phyloP scores from a whole-genome alignment of 495 filamentous ascomycete species.

The Tuber brumale region DNA sequence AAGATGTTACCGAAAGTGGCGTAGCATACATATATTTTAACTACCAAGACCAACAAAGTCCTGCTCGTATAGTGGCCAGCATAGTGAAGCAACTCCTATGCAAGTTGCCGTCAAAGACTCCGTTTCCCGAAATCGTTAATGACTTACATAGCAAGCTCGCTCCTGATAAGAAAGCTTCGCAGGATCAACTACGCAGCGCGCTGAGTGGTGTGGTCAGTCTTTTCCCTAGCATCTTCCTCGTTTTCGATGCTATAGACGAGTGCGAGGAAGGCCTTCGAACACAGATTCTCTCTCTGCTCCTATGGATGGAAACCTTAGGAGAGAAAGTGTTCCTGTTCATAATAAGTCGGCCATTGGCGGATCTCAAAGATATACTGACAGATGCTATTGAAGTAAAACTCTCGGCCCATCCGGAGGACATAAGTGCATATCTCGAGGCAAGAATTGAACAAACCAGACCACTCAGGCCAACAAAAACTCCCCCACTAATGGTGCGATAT shows the following conservation, averaged over 20 bases:
- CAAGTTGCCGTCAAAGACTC: background rate
- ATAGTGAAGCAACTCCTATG: conserved; percentile 17
- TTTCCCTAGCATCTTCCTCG: conserved; percentile 17
- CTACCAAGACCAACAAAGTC: conserved; percentile 26
- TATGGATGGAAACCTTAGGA: conserved; percentile 1
- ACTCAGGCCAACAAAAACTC: background rate
- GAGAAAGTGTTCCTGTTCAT: conserved; percentile 12
- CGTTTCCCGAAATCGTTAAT: background rate
- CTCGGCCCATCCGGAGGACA: conserved; percentile 18
- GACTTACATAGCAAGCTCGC: background rate
- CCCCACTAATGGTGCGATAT: conserved; percentile 2
- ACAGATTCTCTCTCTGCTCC: conserved; percentile 18
- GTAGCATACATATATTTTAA: conserved; percentile 31
- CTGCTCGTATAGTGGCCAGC: conserved; percentile 14
- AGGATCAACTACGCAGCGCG: conserved; percentile 12
- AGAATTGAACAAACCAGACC: conserved; percentile 12
- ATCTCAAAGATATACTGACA: conserved; percentile 9
- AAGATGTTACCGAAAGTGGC: conserved; percentile 9
- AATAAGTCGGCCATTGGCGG: conserved; percentile 20
- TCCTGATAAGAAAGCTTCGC: background rate
- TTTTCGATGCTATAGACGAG: conserved; percentile 31
- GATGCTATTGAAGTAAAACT: conserved; percentile 11
- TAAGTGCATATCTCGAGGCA: conserved; percentile 14
- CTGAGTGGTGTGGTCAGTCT: conserved; percentile 6
- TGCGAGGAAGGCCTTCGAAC: conserved; percentile 17